Evolutionary conservation across 2,329 filamentous ascomycete species (phyloP), one percentile per base, ranked within the genome.

Genomic region (Aspergillus melleus): DNA sequence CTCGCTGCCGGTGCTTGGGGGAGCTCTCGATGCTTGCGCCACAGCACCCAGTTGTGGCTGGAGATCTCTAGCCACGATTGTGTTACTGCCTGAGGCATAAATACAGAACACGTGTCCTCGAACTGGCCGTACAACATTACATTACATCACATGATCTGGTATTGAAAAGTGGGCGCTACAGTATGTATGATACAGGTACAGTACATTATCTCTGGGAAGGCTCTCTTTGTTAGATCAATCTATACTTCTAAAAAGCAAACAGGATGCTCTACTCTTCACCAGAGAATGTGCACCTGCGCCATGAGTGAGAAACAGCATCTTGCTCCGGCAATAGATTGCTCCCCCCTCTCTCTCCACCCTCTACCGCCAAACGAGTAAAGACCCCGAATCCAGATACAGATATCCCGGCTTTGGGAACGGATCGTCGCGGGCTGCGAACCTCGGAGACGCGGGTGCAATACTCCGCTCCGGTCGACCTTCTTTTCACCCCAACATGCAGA

Each of bases 391-490:
- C 26, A 29, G 26, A 26, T 26, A 9, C 32, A 36, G 32, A 36
- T 36, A 36, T 36, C 32, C 16, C 36, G 36, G 36, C 36, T 42
- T 42, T 42, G 36, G 36, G 36, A 42, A 42, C 36, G 52, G 39
- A 57, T 20, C 32, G 8, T 47, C 14, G 60, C 54, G 58, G 58
- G 55, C 64, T 66, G 65, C 70, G 68, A 70, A 70, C 72, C 72
- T 74, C 72, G 72, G 72, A 66, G 61, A 57, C 61, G 62, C 68
- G 65, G 66, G 63, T 61, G 59, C 60, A 53, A 52, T 58, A 59
- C 61, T 68, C 66, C 64, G 64, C 65, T 63, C 63, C 62, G 60
- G 58, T 61, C 50, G 55, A 54, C 57, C 58, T 29, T 62, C 63
- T 64, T 61, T 66, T 65, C 61, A 57, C 63, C 63, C 64, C 61